A percentile compares a stretch with the other conserved stretches of the same genome.
Evolutionary conservation across 2,329 filamentous ascomycete species (phyloP).

Genomic region (Dryadomyces quercus-mongolicae): DNA sequence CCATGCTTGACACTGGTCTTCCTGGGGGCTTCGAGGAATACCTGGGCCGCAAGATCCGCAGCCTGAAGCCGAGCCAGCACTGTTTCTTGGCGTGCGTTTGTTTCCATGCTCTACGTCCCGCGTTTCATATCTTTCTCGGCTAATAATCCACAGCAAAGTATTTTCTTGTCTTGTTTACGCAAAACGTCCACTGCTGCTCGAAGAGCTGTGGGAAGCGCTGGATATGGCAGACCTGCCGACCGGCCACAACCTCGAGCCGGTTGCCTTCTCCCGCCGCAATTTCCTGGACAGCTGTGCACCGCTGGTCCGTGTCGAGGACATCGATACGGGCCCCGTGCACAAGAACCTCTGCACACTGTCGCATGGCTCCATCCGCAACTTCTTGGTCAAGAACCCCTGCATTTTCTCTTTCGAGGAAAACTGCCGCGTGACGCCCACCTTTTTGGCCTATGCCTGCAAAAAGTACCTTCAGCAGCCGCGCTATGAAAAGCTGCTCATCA

Average conservation of each 20-base stretch:
- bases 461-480: conserved; percentile 2
- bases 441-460: neutral
- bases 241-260: neutral
- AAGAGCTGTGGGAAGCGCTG: conserved; percentile 1
- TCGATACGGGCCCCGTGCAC: neutral
- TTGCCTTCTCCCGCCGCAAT: neutral
- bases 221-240: neutral
- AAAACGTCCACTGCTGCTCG: neutral
- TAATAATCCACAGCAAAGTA: neutral
- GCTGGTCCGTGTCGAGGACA: neutral
- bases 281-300: conserved; percentile 2
- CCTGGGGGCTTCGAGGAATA: conserved; percentile 1
- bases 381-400: neutral
- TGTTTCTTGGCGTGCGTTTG: neutral
- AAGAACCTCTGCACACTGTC: neutral
- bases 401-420: neutral
- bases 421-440: neutral
- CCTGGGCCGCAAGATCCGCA: neutral
- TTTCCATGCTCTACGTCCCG: too few species aligned
- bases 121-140: too few species aligned
- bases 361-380: conserved; percentile 1
- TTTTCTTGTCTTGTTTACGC: conserved; percentile 2
- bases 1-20: neutral
- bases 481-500: neutral
- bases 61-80: neutral